Percentiles rank a stretch among this genome's conserved stretches.
phyloP scores from a whole-genome alignment of 345 rosid species.

The Carallia pectinifolia region DNA sequence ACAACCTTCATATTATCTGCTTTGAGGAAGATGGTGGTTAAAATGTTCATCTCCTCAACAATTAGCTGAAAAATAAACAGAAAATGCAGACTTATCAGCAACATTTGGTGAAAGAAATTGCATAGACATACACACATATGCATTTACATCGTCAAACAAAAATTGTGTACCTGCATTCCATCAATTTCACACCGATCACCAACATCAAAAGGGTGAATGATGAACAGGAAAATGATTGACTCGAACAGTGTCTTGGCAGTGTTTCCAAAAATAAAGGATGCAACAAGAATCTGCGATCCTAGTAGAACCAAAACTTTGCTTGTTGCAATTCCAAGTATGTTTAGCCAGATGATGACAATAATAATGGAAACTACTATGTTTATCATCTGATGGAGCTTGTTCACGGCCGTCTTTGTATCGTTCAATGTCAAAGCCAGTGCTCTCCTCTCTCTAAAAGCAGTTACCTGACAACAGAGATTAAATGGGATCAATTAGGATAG shows the following conservation, averaged over 20 bases:
- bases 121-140: no score
- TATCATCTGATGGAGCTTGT: conserved; percentile 74
- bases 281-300: conserved; percentile 77
- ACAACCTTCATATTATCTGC: conserved; percentile 67
- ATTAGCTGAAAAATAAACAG: conserved; percentile 36
- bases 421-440: conserved; percentile 93
- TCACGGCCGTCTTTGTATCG: conserved; percentile 91
- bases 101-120: background rate
- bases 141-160: background rate
- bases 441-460: conserved; percentile 84
- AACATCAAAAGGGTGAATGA: conserved; percentile 90
- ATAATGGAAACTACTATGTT: conserved; percentile 46
- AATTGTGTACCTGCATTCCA: conserved; percentile 57
- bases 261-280: conserved; percentile 86
- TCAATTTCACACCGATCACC: conserved; percentile 94
- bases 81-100: background rate
- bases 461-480: conserved; percentile 42
- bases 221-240: conserved; percentile 81
- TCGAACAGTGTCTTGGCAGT: conserved; percentile 86
- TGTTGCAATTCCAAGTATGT: conserved; percentile 72
- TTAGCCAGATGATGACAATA: conserved; percentile 60
- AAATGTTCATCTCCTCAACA: conserved; percentile 94
- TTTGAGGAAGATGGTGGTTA: conserved; percentile 80
- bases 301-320: conserved; percentile 56
- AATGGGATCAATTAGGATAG: no score